Evolutionary conservation across 1,284 basidiomycete species (phyloP).

Genomic region (Phaffia rhodozyma): DNA sequence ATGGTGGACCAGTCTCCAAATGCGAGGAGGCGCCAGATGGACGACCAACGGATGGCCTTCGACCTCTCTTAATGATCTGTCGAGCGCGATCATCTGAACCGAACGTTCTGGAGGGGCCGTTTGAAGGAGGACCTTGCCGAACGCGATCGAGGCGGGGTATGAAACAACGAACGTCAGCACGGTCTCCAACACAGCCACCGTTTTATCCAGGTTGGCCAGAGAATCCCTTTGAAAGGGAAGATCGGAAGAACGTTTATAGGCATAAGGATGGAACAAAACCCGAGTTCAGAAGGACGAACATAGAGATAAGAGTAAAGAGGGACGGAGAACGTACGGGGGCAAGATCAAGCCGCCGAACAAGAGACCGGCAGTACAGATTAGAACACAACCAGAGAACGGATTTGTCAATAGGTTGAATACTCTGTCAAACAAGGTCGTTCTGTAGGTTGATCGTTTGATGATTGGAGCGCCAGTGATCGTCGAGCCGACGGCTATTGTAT

Average conservation of each 20-base stretch:
- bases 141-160: slow-evolving; percentile 61
- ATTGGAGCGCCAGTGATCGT: slow-evolving; percentile 24
- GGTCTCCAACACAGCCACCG: slow-evolving; percentile 60
- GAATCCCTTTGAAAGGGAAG: slow-evolving; percentile 38
- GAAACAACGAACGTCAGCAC: slow-evolving; percentile 65
- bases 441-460: background rate
- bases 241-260: slow-evolving; percentile 19
- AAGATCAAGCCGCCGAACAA: slow-evolving; percentile 32
- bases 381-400: slow-evolving; percentile 38
- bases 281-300: background rate
- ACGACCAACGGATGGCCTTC: slow-evolving; percentile 29
- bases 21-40: slow-evolving; percentile 28
- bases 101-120: slow-evolving; percentile 59
- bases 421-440: slow-evolving; percentile 9
- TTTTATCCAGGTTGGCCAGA: slow-evolving; percentile 57
- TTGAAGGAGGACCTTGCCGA: slow-evolving; percentile 72
- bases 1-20: slow-evolving; percentile 24
- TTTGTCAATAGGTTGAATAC: slow-evolving; percentile 31
- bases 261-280: background rate
- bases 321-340: slow-evolving; percentile 40
- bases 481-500: slow-evolving; percentile 26
- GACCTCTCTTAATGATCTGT: slow-evolving; percentile 66
- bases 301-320: slow-evolving; percentile 1
- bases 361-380: slow-evolving; percentile 34
- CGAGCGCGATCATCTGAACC: slow-evolving; percentile 59